A percentile compares a stretch with the other conserved stretches of the same genome.
phyloP scores from a whole-genome alignment of 2,329 filamentous ascomycete species.

The Trichoderma sp. region DNA sequence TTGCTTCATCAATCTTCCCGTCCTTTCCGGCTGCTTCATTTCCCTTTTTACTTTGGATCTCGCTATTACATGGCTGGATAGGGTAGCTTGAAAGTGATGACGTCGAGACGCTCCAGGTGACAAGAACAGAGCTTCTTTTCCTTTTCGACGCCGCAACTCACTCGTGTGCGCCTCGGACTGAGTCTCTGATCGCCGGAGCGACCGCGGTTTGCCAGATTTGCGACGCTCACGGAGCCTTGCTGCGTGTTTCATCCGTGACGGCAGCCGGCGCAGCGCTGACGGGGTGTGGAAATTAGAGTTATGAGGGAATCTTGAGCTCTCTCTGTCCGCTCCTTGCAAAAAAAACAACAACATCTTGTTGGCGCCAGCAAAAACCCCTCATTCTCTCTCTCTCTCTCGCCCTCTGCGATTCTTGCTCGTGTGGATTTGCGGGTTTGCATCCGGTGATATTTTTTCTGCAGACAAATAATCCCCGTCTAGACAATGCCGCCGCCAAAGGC shows the following conservation, averaged over 20 bases:
- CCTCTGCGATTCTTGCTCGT: not conserved
- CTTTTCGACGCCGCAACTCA: not conserved
- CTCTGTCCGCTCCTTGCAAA: slow-evolving; percentile 18
- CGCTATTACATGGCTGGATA: not conserved
- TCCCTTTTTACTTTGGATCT: not conserved
- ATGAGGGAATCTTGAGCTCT: slow-evolving; percentile 17
- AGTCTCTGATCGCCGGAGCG: not conserved
- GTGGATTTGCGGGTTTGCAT: not conserved
- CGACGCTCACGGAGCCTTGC: not conserved
- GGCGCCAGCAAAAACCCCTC: not conserved
- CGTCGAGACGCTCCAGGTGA: slow-evolving; percentile 12
- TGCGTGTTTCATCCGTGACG: not conserved
- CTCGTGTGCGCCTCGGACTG: not conserved
- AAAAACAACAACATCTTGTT: not conserved
- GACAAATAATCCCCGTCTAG: not conserved
- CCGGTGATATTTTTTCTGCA: not conserved
- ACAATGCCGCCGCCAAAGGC: slow-evolving; percentile 40
- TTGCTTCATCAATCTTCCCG: not conserved
- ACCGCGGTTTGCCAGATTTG: not conserved
- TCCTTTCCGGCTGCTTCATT: not conserved
- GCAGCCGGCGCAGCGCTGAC: not conserved
- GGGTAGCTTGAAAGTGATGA: slow-evolving; percentile 9
- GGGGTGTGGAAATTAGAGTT: slow-evolving; percentile 4
- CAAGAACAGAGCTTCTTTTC: not conserved
- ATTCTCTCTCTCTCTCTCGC: not conserved